These are phyloP conservation scores for Fusarium setosum DNA, from an alignment of 2,329 filamentous ascomycete species.

Conservation along the genomic window DNA sequence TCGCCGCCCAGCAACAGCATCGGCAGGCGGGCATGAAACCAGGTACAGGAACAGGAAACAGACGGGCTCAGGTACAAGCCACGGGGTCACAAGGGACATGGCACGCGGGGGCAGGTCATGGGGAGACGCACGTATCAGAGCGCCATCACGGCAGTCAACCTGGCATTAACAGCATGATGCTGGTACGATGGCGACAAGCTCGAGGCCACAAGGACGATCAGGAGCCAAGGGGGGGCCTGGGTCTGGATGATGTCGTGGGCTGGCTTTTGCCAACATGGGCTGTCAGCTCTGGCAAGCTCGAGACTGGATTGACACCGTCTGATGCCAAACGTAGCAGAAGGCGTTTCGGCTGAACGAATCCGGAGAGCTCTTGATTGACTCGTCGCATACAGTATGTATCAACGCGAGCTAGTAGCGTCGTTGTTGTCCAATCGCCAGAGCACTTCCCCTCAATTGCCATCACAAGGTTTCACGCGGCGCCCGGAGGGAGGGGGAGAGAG, in stretches of 20 bases:
- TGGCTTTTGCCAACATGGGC: slow-evolving; percentile 10
- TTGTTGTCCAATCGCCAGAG: slow-evolving; percentile 26
- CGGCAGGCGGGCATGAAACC: slow-evolving; percentile 22
- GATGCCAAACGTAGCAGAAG: slow-evolving; percentile 23
- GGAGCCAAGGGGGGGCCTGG: slow-evolving; percentile 1
- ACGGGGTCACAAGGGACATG: slow-evolving; percentile 34
- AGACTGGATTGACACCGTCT: slow-evolving; percentile 26
- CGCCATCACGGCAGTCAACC: slow-evolving; percentile 31
- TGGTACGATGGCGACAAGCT: slow-evolving; percentile 38
- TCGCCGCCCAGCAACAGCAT: not conserved
- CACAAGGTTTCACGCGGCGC: slow-evolving; percentile 43
- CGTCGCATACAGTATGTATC: slow-evolving; percentile 19
- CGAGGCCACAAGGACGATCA: slow-evolving; percentile 2
- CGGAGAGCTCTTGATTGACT: slow-evolving; percentile 13
- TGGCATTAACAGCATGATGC: slow-evolving; percentile 33
- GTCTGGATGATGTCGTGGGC: slow-evolving; percentile 7
- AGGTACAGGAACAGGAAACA: slow-evolving; percentile 31
- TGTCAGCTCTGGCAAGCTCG: slow-evolving; percentile 13
- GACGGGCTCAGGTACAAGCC: slow-evolving; percentile 21
- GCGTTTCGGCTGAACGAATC: slow-evolving; percentile 11
- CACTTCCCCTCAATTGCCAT: slow-evolving; percentile 38
- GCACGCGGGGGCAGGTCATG: slow-evolving; percentile 30
- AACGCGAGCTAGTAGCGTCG: slow-evolving; percentile 12
- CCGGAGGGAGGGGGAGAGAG: not conserved
- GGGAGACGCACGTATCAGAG: slow-evolving; percentile 23